Evolutionary conservation across 2,329 filamentous ascomycete species (phyloP), one percentile per base, ranked within the genome.

Genomic region (Drechslerella dactyloides): DNA sequence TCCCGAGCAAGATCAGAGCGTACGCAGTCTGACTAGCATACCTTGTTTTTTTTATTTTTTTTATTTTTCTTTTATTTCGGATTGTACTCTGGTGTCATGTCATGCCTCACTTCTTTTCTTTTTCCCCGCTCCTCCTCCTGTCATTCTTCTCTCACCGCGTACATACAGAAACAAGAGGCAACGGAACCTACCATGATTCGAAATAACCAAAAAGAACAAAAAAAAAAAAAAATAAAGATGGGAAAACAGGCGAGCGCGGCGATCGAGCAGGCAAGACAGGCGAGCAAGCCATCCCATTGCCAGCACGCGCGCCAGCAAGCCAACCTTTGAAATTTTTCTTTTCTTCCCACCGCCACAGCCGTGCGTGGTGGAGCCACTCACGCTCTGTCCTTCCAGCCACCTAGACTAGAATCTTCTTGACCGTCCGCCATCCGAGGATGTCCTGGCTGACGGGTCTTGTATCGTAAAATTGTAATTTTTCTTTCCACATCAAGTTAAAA

Each of bases 81-180:
- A 4, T 33, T 8, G 27, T 3, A 33, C 8, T 33, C 27, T n/a
- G 51, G 23, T 19, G 52, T 64, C 48, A 33, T 19, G 57, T 62
- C 54, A 19, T 48, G 44, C 44, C 44, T 33, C 40, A 17, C 44
- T 51, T 44, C 40, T 59, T 66, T 63, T 57, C 54, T 46, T 37
- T 69, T 54, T 68, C 51, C 73, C 58, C n/a, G n/a, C n/a, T 73
- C 70, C 53, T 58, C 51, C 58, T 55, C 50, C 40, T 73, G 33
- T 37, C 37, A 21, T 58, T 40, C n/a, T n/a, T 58, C 27, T 40
- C 56, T 37, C 68, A 74, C 72, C 72, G 66, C 58, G 68, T 65
- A 70, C 68, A 66, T 63, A 70, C 63, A 70, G 59, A 75, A 73
- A 63, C 69, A 44, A 73, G 63, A 59, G 62, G 69, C 55, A 64